These are phyloP conservation scores for Podospora didyma DNA, from an alignment of 495 filamentous ascomycete genomes.

Conservation along the genomic window DNA sequence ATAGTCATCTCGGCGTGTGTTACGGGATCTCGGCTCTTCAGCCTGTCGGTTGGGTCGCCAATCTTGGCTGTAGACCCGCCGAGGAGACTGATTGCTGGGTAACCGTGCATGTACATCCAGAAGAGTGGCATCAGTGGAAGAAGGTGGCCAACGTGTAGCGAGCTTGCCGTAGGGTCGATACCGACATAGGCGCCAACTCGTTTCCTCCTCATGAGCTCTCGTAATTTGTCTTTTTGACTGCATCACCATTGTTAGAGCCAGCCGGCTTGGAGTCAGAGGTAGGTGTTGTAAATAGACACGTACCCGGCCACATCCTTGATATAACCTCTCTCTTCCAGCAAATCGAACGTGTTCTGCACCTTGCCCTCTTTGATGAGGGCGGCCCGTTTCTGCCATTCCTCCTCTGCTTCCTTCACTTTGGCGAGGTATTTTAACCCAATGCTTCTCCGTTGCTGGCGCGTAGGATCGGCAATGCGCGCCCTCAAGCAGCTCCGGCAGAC, in stretches of 20 bases:
- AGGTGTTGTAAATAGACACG: too few species aligned
- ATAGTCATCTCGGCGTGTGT: constrained; percentile 51
- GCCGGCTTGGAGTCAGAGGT: too few species aligned
- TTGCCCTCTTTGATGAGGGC: constrained; percentile 57
- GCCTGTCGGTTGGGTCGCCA: constrained; percentile 81
- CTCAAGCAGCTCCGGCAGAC: constrained; percentile 15
- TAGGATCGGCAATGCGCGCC: background rate
- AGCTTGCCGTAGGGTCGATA: constrained; percentile 87
- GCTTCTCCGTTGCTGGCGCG: constrained; percentile 5
- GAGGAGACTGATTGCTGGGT: constrained; percentile 67
- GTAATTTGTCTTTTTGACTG: constrained; percentile 56
- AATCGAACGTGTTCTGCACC: constrained; percentile 57
- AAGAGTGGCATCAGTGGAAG: constrained; percentile 90
- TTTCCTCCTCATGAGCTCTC: constrained; percentile 63
- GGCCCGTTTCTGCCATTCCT: constrained; percentile 55
- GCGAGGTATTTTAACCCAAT: constrained; percentile 44
- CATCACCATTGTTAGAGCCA: background rate
- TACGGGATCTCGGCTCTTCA: constrained; percentile 60
- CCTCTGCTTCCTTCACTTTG: constrained; percentile 51
- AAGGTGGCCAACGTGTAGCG: constrained; percentile 89
- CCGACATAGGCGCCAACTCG: constrained; percentile 81
- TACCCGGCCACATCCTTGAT: constrained; percentile 82
- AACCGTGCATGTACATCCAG: constrained; percentile 87
- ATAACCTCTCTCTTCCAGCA: constrained; percentile 75
- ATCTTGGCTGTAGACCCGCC: constrained; percentile 83